phyloP scores from a whole-genome alignment of 2,329 filamentous ascomycete species.

The Sarocladium kiliense region DNA sequence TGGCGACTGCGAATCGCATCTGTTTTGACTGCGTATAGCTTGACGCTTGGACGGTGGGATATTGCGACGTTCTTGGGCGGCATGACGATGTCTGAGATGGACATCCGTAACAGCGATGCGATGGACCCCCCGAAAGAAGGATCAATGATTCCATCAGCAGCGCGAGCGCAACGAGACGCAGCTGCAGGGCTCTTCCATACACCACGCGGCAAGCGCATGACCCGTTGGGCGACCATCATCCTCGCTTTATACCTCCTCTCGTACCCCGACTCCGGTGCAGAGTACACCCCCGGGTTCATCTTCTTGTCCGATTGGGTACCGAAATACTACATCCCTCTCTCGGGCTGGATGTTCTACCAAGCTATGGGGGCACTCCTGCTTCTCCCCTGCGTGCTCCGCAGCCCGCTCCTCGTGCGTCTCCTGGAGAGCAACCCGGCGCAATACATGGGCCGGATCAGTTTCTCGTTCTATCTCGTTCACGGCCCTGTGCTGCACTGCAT shows the following conservation, averaged over 20 bases:
- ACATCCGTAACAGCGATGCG: constrained; percentile 21
- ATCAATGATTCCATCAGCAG: constrained; percentile 6
- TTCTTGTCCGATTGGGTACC: constrained; percentile 27
- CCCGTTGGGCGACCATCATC: constrained; percentile 23
- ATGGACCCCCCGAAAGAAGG: constrained; percentile 5
- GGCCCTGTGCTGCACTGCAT: constrained; percentile 55
- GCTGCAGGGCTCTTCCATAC: not conserved
- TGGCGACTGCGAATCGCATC: constrained; percentile 26
- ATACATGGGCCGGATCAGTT: constrained; percentile 34
- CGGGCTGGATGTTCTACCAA: constrained; percentile 35
- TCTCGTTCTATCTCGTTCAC: constrained; percentile 37
- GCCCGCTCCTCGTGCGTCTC: constrained; percentile 19
- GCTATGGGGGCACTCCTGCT: constrained; percentile 31
- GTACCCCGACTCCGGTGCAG: constrained; percentile 32
- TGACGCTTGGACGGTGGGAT: constrained; percentile 32
- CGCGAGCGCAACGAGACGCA: not conserved
- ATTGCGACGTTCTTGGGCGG: constrained; percentile 34
- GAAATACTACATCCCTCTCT: constrained; percentile 29
- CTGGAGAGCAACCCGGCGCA: constrained; percentile 27
- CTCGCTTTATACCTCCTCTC: constrained; percentile 33
- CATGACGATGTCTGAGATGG: constrained; percentile 29
- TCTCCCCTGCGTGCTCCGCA: constrained; percentile 29
- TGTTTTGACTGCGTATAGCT: constrained; percentile 26
- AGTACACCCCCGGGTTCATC: constrained; percentile 32
- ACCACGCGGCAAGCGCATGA: not conserved